phyloP scores from a whole-genome alignment of 1,284 basidiomycete genomes.

The Cerioporus squamosus region DNA sequence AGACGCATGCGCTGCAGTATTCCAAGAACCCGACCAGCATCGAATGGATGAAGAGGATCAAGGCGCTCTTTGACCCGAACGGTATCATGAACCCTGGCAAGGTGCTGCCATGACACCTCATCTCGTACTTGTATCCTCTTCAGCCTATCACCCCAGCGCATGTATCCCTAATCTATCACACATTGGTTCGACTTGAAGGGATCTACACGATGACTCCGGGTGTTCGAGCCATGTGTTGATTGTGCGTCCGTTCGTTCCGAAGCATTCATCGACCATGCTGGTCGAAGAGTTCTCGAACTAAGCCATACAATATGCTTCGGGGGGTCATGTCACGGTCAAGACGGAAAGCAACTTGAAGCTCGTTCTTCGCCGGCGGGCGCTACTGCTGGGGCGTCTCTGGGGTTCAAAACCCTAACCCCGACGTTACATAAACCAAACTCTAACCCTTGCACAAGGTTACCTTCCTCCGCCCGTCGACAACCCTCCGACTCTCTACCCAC shows the following conservation, averaged over 20 bases:
- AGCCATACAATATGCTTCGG: too few relatives aligned
- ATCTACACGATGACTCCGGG: too few relatives aligned
- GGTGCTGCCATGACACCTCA: conserved; percentile 51
- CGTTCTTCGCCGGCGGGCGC: too few relatives aligned
- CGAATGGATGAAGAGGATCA: conserved; percentile 90
- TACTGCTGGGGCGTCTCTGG: conserved; percentile 23
- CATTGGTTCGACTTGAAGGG: too few relatives aligned
- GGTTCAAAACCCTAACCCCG: conserved; percentile 38
- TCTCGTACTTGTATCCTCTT: not conserved
- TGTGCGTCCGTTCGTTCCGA: too few relatives aligned
- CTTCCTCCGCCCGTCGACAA: conserved; percentile 8
- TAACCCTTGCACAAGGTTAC: conserved; percentile 35
- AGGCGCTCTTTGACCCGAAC: conserved; percentile 89
- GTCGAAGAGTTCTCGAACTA: too few relatives aligned
- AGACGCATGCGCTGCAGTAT: conserved; percentile 90
- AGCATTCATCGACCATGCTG: too few relatives aligned
- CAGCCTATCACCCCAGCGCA: conserved; percentile 3
- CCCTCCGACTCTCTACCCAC: not conserved
- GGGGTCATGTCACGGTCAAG: too few relatives aligned
- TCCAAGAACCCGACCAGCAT: conserved; percentile 85
- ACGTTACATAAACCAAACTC: conserved; percentile 30
- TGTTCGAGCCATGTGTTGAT: too few relatives aligned
- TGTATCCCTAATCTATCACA: conserved; percentile 14
- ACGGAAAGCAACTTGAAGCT: too few relatives aligned
- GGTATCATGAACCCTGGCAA: conserved; percentile 93